Evolutionary conservation across 208 protist species (phyloP), one percentile per base, ranked within the genome.

Genomic region (Tritrichomonas foetus): DNA sequence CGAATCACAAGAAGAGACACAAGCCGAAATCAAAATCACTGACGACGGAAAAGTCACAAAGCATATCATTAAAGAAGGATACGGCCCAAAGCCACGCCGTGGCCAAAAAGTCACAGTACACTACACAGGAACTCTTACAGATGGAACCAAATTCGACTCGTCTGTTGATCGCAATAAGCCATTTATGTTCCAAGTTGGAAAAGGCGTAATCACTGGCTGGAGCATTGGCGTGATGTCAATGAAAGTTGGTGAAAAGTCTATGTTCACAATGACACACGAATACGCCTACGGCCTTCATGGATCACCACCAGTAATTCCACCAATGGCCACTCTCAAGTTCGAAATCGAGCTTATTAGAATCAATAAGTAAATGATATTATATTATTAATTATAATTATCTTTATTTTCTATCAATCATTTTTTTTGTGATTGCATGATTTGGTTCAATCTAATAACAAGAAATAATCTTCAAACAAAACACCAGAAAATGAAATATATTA

Each of bases 111-210:
- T 95, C 13, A 61, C 39, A 84, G 96, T 96, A 0, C 96, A 97
- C 94, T 97, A 97, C 47, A 93, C 82, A 33, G 96, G 96, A 74
- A 97, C 96, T n/a, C 95, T 97, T 74, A 27, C 93, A 9, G 95
- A 97, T 92, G 96, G 96, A 2, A 94, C 55, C n/a, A 94, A 97
- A 94, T 97, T 97, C 66, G 96, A 97, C 93, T 96, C 95, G 0
- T 94, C 75, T 39, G 72, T 93, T 14, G 94, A 95, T 64, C 66
- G 96, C 9, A 84, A 57, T 47, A n/a, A 53, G 9, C 75, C 94
- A 11, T 97, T 97, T 92, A 55, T 95, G 33, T 97, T 97, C 64
- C 93, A 89, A 55, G 74, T 97, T 20, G 96, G 96, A 0, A 30
- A 89, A 16, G 96, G 96, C 30, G 96, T 97, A 3, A 97, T 97